phyloP scores from a whole-genome alignment of 2,329 filamentous ascomycete species.

The Botrytis aclada region DNA sequence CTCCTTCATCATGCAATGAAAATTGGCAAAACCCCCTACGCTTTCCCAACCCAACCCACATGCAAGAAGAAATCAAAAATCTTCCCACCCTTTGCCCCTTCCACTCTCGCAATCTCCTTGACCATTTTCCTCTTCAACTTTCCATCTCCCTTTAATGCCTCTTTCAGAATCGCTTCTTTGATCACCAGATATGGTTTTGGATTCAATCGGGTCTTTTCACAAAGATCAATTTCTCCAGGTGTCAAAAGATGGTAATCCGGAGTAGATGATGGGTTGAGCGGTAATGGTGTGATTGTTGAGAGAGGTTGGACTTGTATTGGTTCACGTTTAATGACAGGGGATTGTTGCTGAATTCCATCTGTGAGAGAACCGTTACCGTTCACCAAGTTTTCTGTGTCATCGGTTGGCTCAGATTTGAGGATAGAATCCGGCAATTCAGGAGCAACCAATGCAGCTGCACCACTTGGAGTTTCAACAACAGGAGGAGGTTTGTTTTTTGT shows the following conservation, averaged over 20 bases:
- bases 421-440: conserved; percentile 61
- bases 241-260: conserved; percentile 83
- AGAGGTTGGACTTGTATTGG: conserved; percentile 51
- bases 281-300: conserved; percentile 43
- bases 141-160: conserved; percentile 85
- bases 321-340: conserved; percentile 42
- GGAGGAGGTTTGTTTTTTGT: conserved; percentile 63
- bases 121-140: conserved; percentile 91
- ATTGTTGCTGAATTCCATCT: conserved; percentile 48
- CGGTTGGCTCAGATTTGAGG: conserved; percentile 39
- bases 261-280: conserved; percentile 54
- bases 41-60: conserved; percentile 87
- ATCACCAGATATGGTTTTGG: conserved; percentile 95
- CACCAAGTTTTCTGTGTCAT: conserved; percentile 43
- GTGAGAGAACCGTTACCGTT: conserved; percentile 39
- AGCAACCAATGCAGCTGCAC: conserved; percentile 72
- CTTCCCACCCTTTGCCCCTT: conserved; percentile 77
- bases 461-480: conserved; percentile 67
- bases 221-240: conserved; percentile 80
- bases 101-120: conserved; percentile 78
- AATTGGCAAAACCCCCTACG: conserved; percentile 32
- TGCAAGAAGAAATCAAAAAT: conserved; percentile 96
- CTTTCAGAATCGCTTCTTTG: conserved; percentile 88
- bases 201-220: conserved; percentile 77
- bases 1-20: not conserved